Evolutionary conservation across 2,329 filamentous ascomycete genomes (phyloP), one percentile per base, ranked within the genome.

Genomic region (Acrocalymma vagum): DNA sequence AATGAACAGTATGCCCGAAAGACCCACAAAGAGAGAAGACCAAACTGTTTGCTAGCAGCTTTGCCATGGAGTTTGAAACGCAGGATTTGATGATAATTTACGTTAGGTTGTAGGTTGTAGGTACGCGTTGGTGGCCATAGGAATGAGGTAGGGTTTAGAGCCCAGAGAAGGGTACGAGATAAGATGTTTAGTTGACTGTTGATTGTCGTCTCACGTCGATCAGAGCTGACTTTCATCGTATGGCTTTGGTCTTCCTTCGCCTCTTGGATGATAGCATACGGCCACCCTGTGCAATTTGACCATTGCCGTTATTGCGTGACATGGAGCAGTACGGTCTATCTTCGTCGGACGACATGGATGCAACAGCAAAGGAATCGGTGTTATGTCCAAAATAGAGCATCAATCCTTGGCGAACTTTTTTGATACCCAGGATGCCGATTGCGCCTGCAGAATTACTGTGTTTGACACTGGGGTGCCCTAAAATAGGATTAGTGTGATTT

Each of bases 381-480:
- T 97, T 99, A 76, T 99, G 94, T 1, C 88, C 92, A 73, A 95
- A 99, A 70, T 93, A 93, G 35, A 99, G 81, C 63, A 88, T 90
- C 51, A 90, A 84, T 1, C 90, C 91, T 15, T 82, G 78, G 9
- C 76, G 77, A 1, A 82, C 86, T 74, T 91, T 94, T 74, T 97
- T 97, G 58, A 96, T 88, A 1, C 85, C 85, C 76, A 99, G 85
- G 42, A 96, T 82, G 2, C 94, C 94, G 60, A 99, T 95, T 20
- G 93, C 92, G 3, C 89, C 90, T n/a, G 83, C 78, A 9, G 90
- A 93, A 38, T 86, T 82, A 58, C 90, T 94, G 58, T 86, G 78
- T 55, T 77, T 80, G 48, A 99, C 92, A 34, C 91, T 90, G 0
- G 91, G 88, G 64, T 96, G 94, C 29, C 69, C 78, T 81, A 33